Conservation (phyloP, 2,329 filamentous ascomycete genomes). For the Exserohilum rostratum region DNA sequence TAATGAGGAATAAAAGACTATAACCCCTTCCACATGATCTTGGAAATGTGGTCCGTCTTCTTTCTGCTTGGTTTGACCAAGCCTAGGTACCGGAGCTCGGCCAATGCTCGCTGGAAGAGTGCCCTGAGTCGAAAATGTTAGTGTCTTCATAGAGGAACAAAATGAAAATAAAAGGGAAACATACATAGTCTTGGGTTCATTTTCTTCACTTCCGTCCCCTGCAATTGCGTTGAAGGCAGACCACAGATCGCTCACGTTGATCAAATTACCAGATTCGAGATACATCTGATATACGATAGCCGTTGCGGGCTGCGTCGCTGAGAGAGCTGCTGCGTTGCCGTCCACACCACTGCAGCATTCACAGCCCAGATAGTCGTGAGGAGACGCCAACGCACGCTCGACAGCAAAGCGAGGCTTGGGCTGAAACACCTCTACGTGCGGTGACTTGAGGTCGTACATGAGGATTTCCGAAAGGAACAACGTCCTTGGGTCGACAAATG, state of each 20-base stretch:
- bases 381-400: constrained; percentile 72
- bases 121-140: constrained; percentile 53
- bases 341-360: constrained; percentile 64
- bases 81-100: constrained; percentile 83
- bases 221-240: constrained; percentile 73
- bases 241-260: constrained; percentile 83
- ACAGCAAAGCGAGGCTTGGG: constrained; percentile 73
- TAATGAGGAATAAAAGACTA: constrained; percentile 29
- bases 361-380: constrained; percentile 79
- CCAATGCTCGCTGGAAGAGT: constrained; percentile 82
- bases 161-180: background rate
- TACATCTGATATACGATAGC: constrained; percentile 80
- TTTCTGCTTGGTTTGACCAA: constrained; percentile 89
- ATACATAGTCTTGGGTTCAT: constrained; percentile 56
- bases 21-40: constrained; percentile 80
- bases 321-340: constrained; percentile 53
- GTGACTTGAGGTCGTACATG: constrained; percentile 74
- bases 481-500: constrained; percentile 57
- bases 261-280: constrained; percentile 74
- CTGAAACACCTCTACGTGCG: constrained; percentile 75
- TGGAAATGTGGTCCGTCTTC: constrained; percentile 90
- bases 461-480: constrained; percentile 73
- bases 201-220: constrained; percentile 55
- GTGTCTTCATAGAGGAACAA: background rate
- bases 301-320: constrained; percentile 69